These are phyloP conservation scores for Citrus mangshanensis DNA, from an alignment of 345 rosid species.

Conservation along the genomic window DNA sequence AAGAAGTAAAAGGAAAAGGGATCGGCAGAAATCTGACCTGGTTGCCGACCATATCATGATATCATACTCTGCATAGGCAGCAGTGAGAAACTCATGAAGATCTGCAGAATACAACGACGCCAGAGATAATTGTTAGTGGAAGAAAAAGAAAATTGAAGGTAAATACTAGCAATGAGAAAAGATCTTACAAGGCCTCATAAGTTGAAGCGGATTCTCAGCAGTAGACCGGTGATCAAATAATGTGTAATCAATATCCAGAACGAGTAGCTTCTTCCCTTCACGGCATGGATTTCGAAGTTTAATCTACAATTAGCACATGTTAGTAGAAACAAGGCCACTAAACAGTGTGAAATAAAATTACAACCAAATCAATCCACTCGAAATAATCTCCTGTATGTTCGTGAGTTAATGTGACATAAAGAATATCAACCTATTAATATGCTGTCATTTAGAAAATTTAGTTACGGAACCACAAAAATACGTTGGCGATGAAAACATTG, in stretches of 20 bases:
- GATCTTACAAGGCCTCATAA: constrained; percentile 90
- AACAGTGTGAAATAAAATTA: not conserved
- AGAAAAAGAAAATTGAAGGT: not conserved
- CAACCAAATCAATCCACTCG: not conserved
- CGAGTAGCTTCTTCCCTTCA: constrained; percentile 85
- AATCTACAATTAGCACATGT: constrained; percentile 43
- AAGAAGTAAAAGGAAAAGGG: not conserved
- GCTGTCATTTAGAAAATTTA: not conserved
- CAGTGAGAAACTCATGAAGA: constrained; percentile 96
- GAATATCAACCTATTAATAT: not conserved
- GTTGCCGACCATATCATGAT: constrained; percentile 99
- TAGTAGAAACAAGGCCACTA: not conserved
- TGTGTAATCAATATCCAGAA: constrained; percentile 93
- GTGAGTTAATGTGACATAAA: not conserved
- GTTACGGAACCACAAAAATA: too few species aligned
- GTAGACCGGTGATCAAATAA: constrained; percentile 92
- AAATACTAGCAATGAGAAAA: not conserved
- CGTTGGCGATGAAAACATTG: not conserved
- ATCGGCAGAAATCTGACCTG: constrained; percentile 38
- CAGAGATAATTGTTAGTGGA: constrained; percentile 9
- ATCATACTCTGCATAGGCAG: constrained; percentile 86
- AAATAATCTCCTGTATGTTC: not conserved
- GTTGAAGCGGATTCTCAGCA: constrained; percentile 86
- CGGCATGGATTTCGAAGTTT: constrained; percentile 71
- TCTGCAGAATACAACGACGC: constrained; percentile 39